phyloP scores from a whole-genome alignment of 257 asterid species.

The Nicotiana benthamiana region DNA sequence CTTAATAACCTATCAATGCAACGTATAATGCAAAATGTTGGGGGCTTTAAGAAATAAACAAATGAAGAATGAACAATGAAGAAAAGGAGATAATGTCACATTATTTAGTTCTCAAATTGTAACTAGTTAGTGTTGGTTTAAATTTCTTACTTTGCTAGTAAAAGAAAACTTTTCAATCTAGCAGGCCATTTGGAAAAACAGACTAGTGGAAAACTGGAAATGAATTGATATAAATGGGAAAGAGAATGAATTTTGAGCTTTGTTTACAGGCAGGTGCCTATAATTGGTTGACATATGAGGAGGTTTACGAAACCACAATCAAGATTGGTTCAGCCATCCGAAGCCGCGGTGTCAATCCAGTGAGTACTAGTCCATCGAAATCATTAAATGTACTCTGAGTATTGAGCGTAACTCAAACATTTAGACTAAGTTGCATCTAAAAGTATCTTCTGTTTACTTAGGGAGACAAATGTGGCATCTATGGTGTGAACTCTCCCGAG shows the following conservation, averaged over 20 bases:
- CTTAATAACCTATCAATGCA: not conserved
- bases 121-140: not conserved
- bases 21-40: not conserved
- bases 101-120: not conserved
- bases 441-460: constrained; percentile 9
- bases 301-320: constrained; percentile 41
- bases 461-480: constrained; percentile 90
- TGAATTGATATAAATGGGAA: not conserved
- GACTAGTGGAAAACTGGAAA: not conserved
- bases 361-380: constrained; percentile 13
- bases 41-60: not conserved
- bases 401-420: not conserved
- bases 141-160: no score
- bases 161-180: not conserved
- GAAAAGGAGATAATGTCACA: no score
- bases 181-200: not conserved
- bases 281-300: constrained; percentile 55
- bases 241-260: not conserved
- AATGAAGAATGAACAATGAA: no score
- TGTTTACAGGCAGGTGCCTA: constrained; percentile 57
- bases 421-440: not conserved
- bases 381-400: not conserved
- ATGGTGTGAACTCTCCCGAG: constrained; percentile 77
- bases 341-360: constrained; percentile 63
- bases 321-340: constrained; percentile 75